Evolutionary conservation across 164 flowering plant species (phyloP).

Genomic region (Piper betle): DNA sequence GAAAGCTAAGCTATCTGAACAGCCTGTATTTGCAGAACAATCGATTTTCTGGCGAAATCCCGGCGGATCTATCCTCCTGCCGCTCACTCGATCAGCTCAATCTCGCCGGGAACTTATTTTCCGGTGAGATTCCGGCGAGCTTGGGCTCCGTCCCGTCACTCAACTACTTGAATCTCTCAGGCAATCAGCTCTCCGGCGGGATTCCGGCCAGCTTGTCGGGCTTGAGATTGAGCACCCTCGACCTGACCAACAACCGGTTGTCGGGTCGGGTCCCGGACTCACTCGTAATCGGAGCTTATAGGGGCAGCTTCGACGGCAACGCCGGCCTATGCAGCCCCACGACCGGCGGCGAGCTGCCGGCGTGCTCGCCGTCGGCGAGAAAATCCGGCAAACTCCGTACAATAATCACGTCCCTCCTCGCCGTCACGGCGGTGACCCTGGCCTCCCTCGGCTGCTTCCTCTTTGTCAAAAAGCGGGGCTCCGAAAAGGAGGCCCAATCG

Average conservation of each 20-base stretch:
- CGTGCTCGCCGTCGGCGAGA: conserved; percentile 28
- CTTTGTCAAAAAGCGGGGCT: conserved; percentile 20
- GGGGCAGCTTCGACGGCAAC: conserved; percentile 50
- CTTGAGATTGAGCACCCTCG: conserved; percentile 52
- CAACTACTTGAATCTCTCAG: conserved; percentile 50
- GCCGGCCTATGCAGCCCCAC: conserved; percentile 42
- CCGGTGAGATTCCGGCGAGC: conserved; percentile 44
- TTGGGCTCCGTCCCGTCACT: conserved; percentile 40
- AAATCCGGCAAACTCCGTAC: conserved; percentile 19
- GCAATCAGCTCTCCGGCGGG: conserved; percentile 48
- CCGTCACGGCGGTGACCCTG: conserved; percentile 16
- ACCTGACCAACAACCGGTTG: conserved; percentile 46
- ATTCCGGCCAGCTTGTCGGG: conserved; percentile 51
- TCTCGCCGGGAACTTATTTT: conserved; percentile 40
- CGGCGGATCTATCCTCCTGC: conserved; percentile 42
- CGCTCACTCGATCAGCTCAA: conserved; percentile 32
- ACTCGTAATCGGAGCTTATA: conserved; percentile 33
- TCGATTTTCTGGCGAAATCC: conserved; percentile 40
- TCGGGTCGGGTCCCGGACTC: conserved; percentile 45
- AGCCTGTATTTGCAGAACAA: conserved; percentile 34
- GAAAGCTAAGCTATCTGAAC: conserved; percentile 27
- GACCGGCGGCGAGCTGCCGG: conserved; percentile 17
- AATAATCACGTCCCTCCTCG: conserved; percentile 28
- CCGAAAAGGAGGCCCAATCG: conserved; percentile 19
- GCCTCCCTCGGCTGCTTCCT: conserved; percentile 19